Evolutionary conservation across 1,139 yeast genomes (phyloP), one percentile per base, ranked within the genome.

Genomic region (Pichia sp.): DNA sequence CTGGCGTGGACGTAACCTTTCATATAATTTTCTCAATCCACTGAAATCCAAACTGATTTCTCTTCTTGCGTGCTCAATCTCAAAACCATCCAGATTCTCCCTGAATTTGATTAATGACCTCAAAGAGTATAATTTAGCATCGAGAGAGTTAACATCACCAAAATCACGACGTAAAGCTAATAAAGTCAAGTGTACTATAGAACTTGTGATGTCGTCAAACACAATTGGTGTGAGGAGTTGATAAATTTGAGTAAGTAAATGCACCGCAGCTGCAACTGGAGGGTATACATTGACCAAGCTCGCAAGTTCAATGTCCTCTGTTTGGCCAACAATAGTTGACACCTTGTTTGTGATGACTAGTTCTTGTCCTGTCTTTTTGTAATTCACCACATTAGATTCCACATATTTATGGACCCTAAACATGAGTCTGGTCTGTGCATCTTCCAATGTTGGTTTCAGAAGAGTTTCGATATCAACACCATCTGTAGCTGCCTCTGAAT

Each of bases 201-300:
- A 76, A 55, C 87, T 95, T 0, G 96, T 95, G 44, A 88, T 60
- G 52, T 86, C 95, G 52, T 87, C 95, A 60, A 88, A 88, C 1
- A 87, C 84, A 9, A 73, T 64, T 1, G 82, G 74, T 46, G 80
- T 78, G 19, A 88, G 72, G 47, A 87, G 64, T 51, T 85, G 94
- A 53, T 86, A 84, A 17, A 88, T 80, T 51, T 77, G 83, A 18
- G 88, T 79, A 24, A 88, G 62, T 13, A 88, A 61, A 0, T 83
- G 70, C 29, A 87, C 62, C 0, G 95, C 80, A 39, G 74, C 75
- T 2, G 75, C 72, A 37, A 88, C 66, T 1, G 96, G 95, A 9
- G 85, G 76, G 53, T 83, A 87, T n/a, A n/a, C n/a, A n/a, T n/a
- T n/a, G 8, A 25, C 16, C 16, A 14, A 18, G 12, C 12, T 25